These are phyloP conservation scores for Grigorovia humatica DNA, from an alignment of 805 yeast genomes.

Conservation along the genomic window DNA sequence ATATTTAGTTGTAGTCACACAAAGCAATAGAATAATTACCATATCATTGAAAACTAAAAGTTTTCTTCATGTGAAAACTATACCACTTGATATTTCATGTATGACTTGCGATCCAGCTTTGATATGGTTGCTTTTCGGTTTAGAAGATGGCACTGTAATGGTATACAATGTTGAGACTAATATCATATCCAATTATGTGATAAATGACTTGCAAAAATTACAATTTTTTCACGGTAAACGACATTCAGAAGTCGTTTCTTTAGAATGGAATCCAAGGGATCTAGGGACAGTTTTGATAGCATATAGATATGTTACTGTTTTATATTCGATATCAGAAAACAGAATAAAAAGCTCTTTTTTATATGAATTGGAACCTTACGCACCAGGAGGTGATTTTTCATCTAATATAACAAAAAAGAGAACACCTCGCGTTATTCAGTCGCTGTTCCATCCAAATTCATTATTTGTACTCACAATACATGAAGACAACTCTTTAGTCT, in stretches of 20 bases:
- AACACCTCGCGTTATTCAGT: conserved; percentile 35
- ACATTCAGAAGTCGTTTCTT: conserved; percentile 53
- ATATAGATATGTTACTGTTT: conserved; percentile 57
- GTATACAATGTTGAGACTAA: conserved; percentile 83
- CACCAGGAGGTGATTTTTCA: conserved; percentile 57
- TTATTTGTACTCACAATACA: conserved; percentile 74
- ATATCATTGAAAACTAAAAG: conserved; percentile 58
- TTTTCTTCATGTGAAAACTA: conserved; percentile 37
- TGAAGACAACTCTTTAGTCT: conserved; percentile 73
- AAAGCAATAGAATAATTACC: conserved; percentile 49
- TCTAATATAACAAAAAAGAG: conserved; percentile 23
- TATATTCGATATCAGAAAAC: conserved; percentile 55
- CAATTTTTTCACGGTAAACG: conserved; percentile 37
- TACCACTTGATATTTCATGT: conserved; percentile 46
- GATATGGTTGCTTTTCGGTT: conserved; percentile 78
- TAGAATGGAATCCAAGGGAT: conserved; percentile 85
- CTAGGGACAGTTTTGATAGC: conserved; percentile 66
- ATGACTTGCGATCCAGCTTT: conserved; percentile 75
- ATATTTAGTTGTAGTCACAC: conserved; percentile 64
- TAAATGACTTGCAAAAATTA: conserved; percentile 54
- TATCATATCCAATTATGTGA: conserved; percentile 46
- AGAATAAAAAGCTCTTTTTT: conserved; percentile 45
- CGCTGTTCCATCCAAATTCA: conserved; percentile 90
- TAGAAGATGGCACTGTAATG: conserved; percentile 59
- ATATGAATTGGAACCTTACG: conserved; percentile 55